Percentiles rank a stretch among this genome's conserved stretches.
Evolutionary conservation across 495 filamentous ascomycete genomes (phyloP).

Genomic region (Aspergillus ellipticus): DNA sequence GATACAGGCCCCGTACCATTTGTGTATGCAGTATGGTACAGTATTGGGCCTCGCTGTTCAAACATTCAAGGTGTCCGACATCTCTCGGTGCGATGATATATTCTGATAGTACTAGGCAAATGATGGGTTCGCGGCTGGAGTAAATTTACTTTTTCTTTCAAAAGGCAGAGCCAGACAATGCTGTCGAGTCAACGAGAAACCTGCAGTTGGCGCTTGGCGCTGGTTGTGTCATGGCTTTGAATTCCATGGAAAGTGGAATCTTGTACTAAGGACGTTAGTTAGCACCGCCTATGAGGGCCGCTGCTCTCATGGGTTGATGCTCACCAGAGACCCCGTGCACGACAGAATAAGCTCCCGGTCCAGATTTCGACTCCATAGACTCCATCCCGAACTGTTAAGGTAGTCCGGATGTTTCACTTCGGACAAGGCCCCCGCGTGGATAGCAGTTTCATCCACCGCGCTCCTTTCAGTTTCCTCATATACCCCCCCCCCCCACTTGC

Average conservation of each 20-base stretch:
- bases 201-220: neutral
- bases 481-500: neutral
- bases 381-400: neutral
- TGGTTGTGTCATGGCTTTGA: neutral
- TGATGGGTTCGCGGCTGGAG: neutral
- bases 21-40: constrained; percentile 1
- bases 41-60: neutral
- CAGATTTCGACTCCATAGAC: neutral
- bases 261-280: too few relatives aligned
- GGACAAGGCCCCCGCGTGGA: neutral
- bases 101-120: too few relatives aligned
- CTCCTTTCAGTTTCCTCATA: neutral
- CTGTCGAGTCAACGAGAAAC: neutral
- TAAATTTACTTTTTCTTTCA: too few relatives aligned
- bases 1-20: neutral
- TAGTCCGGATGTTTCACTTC: neutral
- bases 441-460: neutral
- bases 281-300: neutral
- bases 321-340: neutral
- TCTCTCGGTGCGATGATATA: neutral
- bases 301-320: neutral
- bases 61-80: neutral
- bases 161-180: too few relatives aligned
- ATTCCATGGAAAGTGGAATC: neutral
- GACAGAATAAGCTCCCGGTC: constrained; percentile 5